Evolutionary conservation across 768 basidiomycete genomes (phyloP).

Genomic region (Hypsizygus marmoreus): DNA sequence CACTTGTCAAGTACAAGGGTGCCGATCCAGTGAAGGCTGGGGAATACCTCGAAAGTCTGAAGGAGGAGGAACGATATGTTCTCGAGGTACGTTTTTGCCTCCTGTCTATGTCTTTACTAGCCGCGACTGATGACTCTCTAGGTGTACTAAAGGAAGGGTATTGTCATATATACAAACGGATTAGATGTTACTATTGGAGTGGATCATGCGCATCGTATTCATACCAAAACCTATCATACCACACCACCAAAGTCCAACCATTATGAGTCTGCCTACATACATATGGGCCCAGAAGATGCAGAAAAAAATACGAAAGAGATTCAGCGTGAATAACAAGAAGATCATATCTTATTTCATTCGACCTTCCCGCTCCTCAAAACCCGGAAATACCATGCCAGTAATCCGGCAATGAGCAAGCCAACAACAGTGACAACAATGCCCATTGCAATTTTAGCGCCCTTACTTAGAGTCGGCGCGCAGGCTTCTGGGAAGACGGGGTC

Average conservation of each 20-base stretch:
- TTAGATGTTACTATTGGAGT: neutral
- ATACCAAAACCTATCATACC: too few relatives aligned
- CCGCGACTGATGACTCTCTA: conserved; percentile 10
- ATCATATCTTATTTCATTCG: too few relatives aligned
- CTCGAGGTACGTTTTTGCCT: conserved; percentile 66
- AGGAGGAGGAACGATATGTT: conserved; percentile 97
- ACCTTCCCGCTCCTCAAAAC: conserved; percentile 18
- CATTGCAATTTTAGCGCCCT: conserved; percentile 66
- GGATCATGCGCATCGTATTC: too few relatives aligned
- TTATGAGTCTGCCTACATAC: too few relatives aligned
- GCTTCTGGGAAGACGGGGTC: conserved; percentile 65
- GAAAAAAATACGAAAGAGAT: too few relatives aligned
- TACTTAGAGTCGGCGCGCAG: conserved; percentile 58
- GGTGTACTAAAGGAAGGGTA: conserved; percentile 27
- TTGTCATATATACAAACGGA: neutral
- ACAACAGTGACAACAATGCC: conserved; percentile 65
- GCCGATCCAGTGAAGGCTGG: conserved; percentile 68
- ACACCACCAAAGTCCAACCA: too few relatives aligned
- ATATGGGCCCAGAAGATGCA: too few relatives aligned
- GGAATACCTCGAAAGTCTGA: conserved; percentile 81
- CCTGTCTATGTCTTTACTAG: neutral
- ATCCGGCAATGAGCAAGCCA: conserved; percentile 56
- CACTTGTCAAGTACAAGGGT: conserved; percentile 72
- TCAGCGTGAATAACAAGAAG: too few relatives aligned
- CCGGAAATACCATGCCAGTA: conserved; percentile 41